phyloP scores from a whole-genome alignment of 2,329 filamentous ascomycete species.

The Xylaria sp. region DNA sequence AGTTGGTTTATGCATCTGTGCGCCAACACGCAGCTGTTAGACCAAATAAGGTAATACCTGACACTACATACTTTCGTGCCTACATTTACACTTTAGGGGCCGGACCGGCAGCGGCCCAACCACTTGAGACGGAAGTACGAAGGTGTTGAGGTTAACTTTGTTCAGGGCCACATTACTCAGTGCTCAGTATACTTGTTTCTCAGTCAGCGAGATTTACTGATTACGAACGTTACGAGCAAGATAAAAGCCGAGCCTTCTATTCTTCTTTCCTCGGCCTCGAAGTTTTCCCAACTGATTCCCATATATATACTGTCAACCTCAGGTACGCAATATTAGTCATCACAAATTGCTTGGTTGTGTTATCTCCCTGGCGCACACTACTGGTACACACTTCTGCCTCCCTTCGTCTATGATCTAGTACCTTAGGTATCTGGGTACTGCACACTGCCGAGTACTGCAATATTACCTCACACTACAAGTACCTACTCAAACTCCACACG shows the following conservation, averaged over 20 bases:
- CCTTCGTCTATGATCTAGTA: neutral
- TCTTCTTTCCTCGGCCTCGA: too few species aligned
- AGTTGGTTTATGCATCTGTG: neutral
- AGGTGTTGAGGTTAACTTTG: too few species aligned
- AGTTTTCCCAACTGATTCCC: neutral
- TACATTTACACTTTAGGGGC: conserved; percentile 1
- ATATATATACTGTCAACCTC: neutral
- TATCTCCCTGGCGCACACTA: neutral
- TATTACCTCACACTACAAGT: neutral
- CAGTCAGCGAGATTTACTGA: too few species aligned
- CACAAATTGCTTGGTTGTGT: neutral
- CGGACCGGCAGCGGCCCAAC: neutral
- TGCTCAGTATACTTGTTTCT: too few species aligned
- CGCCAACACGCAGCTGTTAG: neutral
- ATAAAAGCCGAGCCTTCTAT: too few species aligned
- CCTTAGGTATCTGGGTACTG: neutral
- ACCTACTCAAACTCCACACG: neutral
- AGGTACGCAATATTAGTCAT: neutral
- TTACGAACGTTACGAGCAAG: too few species aligned
- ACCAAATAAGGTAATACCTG: conserved; percentile 4
- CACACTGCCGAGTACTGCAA: neutral
- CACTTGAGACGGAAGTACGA: neutral
- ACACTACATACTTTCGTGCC: neutral
- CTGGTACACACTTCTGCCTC: neutral
- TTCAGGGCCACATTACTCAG: too few species aligned